Evolutionary conservation across 495 filamentous ascomycete genomes (phyloP).

Genomic region (Aspergillus avenaceus): DNA sequence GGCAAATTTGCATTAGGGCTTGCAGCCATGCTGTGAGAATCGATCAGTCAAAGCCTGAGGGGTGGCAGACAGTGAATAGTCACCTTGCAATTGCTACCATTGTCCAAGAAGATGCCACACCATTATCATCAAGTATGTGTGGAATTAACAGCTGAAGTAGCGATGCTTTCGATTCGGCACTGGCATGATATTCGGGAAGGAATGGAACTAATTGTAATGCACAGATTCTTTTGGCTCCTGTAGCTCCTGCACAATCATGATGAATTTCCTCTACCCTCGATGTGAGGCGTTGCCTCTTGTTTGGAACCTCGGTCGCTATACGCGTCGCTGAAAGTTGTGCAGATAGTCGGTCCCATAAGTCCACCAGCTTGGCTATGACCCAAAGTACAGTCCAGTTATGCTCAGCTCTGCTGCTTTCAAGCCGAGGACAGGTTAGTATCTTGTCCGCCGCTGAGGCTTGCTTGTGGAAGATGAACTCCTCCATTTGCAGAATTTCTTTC

Average conservation of each 20-base stretch:
- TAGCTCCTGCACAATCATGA: conserved; percentile 52
- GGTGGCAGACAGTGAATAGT: not conserved
- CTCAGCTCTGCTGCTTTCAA: conserved; percentile 41
- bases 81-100: conserved; percentile 63
- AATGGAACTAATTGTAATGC: conserved; percentile 81
- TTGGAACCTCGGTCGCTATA: conserved; percentile 18
- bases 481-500: conserved; percentile 68
- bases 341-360: conserved; percentile 25
- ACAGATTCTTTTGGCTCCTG: conserved; percentile 54
- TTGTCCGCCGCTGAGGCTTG: conserved; percentile 13
- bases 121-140: conserved; percentile 54
- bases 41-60: not conserved
- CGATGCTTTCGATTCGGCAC: conserved; percentile 36
- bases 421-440: conserved; percentile 35
- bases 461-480: conserved; percentile 60
- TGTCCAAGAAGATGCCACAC: conserved; percentile 55
- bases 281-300: conserved; percentile 61
- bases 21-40: conserved; percentile 26
- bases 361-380: conserved; percentile 32
- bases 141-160: conserved; percentile 46
- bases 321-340: conserved; percentile 7
- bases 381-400: conserved; percentile 46
- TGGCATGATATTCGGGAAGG: conserved; percentile 42
- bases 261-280: conserved; percentile 57
- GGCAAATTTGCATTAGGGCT: conserved; percentile 21